Conservation (phyloP, 176 grass and related monocot species). For the Phoenix roebelenii region DNA sequence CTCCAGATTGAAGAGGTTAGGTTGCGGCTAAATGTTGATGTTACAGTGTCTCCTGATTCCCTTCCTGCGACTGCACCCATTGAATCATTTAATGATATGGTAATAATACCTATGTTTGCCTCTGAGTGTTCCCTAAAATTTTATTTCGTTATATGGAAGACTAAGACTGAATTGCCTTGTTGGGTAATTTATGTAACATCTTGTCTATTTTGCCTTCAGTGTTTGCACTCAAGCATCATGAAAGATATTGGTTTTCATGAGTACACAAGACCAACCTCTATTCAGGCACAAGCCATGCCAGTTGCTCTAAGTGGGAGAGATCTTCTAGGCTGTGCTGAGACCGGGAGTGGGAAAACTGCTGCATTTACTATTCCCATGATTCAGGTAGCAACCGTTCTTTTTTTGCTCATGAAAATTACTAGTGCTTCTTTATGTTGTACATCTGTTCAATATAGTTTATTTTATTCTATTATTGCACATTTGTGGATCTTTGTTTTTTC, state of each 20-base stretch:
- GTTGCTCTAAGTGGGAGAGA: neutral
- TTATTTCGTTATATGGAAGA: neutral
- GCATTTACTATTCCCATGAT: neutral
- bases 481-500: no score
- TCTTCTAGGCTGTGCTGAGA: neutral
- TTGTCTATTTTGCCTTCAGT: neutral
- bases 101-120: neutral
- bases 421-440: no score
- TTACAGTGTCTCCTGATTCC: neutral
- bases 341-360: neutral
- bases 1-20: neutral
- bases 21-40: neutral
- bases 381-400: neutral
- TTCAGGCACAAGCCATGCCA: neutral
- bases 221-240: neutral
- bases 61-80: neutral
- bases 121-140: neutral
- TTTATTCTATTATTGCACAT: no score
- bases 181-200: neutral
- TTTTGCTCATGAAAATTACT: no score
- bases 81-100: slow-evolving; percentile 1
- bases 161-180: neutral
- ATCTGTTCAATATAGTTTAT: no score
- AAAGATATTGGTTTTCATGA: slow-evolving; percentile 1
- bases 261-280: neutral